Base-by-base conservation (phyloP, 2,329 filamentous ascomycete genomes). In the Hortaea werneckii region DNA sequence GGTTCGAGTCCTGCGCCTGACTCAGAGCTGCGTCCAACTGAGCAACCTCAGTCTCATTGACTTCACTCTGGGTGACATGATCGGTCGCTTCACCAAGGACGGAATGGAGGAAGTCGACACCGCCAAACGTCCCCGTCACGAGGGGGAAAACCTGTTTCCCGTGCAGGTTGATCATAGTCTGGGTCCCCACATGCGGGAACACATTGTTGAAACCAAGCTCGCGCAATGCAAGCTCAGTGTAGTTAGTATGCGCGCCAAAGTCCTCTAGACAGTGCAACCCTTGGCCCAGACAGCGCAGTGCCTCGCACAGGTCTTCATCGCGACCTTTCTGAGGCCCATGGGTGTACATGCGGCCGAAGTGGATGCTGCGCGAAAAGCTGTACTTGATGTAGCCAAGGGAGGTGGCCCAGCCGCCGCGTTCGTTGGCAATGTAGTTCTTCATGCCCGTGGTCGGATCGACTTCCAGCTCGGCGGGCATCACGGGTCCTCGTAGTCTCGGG, bases 381-480 rank as follows among this genome's bases (percentile, higher is more conserved):
- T 59, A 61, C 46, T 62, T 61, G 49, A 65, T 57, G 44, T 62
- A 95, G 35, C 85, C 89, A 6, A 85, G 73, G 52, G 88, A 95
- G 13, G 92, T 98, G 1, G 89, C 87, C 85, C 89, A 95, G 37
- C 79, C 77, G 4, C 88, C 87, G 10, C 69, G 72, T 64, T 96
- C 90, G 59, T 95, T 96, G 49, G 90, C 82, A 55, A 98, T 96
- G 65, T 98, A 98, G 64, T 96, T 96, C 68, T 96, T 98, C 90
- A 98, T 95, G n/a, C 89, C 89, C 1, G 86, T 92, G 13, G 59
- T 54, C 4, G 55, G 56, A 51, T 74, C 71, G 7, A 74, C 57
- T 4, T 66, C 66, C 9, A 74, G 58, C 51, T 74, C 71, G 32
- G 64, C 60, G 5, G 66, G 65, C 12, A 58, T 53, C 6, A 96